Percentiles rank a stretch among this genome's conserved stretches.
Conservation (phyloP, 306 rosid species). For the Vicia faba region DNA sequence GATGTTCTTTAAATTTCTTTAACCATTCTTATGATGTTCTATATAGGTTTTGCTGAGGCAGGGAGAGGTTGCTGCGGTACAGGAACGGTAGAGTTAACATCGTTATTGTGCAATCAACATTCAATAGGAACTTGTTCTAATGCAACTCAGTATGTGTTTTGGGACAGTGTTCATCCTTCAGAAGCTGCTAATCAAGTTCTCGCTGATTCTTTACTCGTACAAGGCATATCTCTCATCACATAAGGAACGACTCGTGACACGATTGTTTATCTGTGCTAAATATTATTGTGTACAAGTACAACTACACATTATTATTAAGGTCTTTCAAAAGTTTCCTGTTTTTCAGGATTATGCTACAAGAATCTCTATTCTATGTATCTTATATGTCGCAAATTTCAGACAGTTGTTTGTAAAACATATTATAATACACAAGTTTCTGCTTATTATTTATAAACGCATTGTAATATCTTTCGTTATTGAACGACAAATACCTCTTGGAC, state of each 20-base stretch:
- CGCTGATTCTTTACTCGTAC: constrained; percentile 69
- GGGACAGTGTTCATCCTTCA: constrained; percentile 96
- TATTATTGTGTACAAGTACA: background rate
- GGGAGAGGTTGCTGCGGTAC: constrained; percentile 97
- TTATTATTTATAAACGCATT: constrained; percentile 14
- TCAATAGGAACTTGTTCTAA: constrained; percentile 86
- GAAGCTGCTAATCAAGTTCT: constrained; percentile 84
- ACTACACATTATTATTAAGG: constrained; percentile 31
- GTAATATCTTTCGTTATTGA: background rate
- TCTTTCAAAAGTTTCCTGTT: constrained; percentile 36
- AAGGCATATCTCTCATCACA: constrained; percentile 72
- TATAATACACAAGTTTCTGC: background rate
- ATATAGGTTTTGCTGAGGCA: constrained; percentile 72
- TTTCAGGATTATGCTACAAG: constrained; percentile 23
- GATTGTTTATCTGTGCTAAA: constrained; percentile 3
- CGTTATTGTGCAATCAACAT: constrained; percentile 70
- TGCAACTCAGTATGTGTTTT: constrained; percentile 87
- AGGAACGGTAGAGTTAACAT: constrained; percentile 70
- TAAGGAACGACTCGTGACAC: constrained; percentile 35
- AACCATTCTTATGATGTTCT: constrained; percentile 15
- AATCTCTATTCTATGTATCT: constrained; percentile 32
- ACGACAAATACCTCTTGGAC: too few species aligned
- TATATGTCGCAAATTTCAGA: constrained; percentile 19
- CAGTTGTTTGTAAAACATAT: constrained; percentile 33
- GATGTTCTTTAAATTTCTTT: background rate